Base-by-base conservation (phyloP, 2,329 filamentous ascomycete genomes). In the Lasiodiplodia sp. region DNA sequence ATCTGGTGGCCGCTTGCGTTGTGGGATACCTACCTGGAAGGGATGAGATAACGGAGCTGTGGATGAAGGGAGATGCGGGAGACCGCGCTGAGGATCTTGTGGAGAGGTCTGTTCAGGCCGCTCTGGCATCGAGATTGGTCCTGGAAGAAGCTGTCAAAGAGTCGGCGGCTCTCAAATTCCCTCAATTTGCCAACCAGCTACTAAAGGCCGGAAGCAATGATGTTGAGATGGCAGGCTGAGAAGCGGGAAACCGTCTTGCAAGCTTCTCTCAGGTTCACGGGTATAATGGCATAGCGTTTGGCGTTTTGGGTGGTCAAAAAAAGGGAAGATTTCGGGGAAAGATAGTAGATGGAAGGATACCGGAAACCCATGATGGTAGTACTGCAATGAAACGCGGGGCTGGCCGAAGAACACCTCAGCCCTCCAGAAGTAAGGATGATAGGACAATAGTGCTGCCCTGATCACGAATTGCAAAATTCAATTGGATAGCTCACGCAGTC, bases 21-120 rank as follows among this genome's bases (percentile, higher is more conserved):
- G 91, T 99, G 47, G 96, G 91, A 12, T 98, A 97, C 79, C 86
- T 98, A 72, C 92, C 94, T 64, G 87, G 86, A 25, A 87, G 94
- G 71, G 95, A 98, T 73, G 96, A 99, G 79, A 89, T 98, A 64
- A 97, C 95, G 10, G 94, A 97, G 76, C 80, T 98, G 21, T 99
- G 96, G 96, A 88, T 96, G 76, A 97, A 94, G 82, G 95, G 96
- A 21, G 85, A 90, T 76, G 79, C 78, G 72, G 83, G 80, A 62
- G 75, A 74, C 66, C 79, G 77, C 66, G 81, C 81, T 53, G 87
- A 90, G 69, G 78, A 83, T 21, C 78, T 92, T 63, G 83, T 90
- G 38, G 88, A 91, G 73, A 85, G 85, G 70, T 89, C 90, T 64
- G 87, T 90, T 37, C 86, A 87, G 75, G 88, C 89, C 40, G 88